A percentile compares a stretch with the other conserved stretches of the same genome.
These are phyloP conservation scores for Globomyces sp. DNA, from an alignment of 371 early-diverging fungal species.

Conservation along the genomic window DNA sequence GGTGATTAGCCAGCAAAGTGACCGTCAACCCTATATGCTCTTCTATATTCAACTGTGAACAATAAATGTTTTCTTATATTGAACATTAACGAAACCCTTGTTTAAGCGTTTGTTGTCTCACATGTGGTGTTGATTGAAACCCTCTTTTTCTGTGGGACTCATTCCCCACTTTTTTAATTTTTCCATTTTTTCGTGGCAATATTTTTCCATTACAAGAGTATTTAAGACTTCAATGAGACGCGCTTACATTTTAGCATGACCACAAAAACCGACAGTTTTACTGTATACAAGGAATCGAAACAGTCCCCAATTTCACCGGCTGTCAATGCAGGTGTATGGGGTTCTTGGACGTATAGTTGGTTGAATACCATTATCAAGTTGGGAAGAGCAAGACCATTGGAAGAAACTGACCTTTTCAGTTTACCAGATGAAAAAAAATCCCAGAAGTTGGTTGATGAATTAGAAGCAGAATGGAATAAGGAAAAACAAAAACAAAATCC, in stretches of 20 bases:
- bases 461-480: conserved; percentile 5
- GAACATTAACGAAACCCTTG: too few species aligned
- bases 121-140: too few species aligned
- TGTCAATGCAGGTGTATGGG: neutral
- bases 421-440: neutral
- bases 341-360: conserved; percentile 16
- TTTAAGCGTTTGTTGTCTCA: too few species aligned
- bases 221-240: too few species aligned
- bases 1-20: conserved; percentile 50
- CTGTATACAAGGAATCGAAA: too few species aligned
- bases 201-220: too few species aligned
- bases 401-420: conserved; percentile 6
- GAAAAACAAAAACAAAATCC: conserved; percentile 17
- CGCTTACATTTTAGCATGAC: too few species aligned
- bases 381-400: conserved; percentile 13
- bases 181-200: too few species aligned
- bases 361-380: neutral
- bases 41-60: conserved; percentile 30
- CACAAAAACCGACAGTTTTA: too few species aligned
- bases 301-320: too few species aligned
- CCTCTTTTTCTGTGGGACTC: too few species aligned
- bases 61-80: neutral
- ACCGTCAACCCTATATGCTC: conserved; percentile 50
- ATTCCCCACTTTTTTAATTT: too few species aligned
- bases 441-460: neutral